These are phyloP conservation scores for Cunninghamia lanceolata DNA, from an alignment of 75 land plant genomes.

Conservation along the genomic window DNA sequence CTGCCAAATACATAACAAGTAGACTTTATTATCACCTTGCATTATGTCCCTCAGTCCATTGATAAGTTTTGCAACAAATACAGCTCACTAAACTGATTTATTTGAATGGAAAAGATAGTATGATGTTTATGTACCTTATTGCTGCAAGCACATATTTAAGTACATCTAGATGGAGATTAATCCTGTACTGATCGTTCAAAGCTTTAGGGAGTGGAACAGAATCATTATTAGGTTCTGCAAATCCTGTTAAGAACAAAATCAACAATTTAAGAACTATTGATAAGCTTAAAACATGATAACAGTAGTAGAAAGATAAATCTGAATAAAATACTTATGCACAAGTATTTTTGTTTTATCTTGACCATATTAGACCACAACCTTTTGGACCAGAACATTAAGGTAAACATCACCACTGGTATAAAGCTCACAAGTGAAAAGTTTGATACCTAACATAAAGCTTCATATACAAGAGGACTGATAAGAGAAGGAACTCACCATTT, in stretches of 20 bases:
- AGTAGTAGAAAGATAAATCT: too few species aligned
- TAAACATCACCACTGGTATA: neutral
- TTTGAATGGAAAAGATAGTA: neutral
- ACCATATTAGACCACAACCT: too few species aligned
- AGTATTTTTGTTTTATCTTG: too few species aligned
- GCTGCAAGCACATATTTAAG: neutral
- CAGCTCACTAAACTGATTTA: neutral
- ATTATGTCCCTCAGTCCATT: neutral
- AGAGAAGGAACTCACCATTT: constrained; percentile 17
- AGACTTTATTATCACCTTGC: neutral
- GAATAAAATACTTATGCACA: too few species aligned
- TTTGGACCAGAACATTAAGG: neutral
- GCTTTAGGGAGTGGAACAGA: neutral
- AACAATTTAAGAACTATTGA: too few species aligned
- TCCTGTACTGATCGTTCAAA: neutral
- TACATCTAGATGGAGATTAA: neutral
- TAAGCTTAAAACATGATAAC: too few species aligned
- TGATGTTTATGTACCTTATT: neutral
- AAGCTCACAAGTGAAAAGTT: neutral
- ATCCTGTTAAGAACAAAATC: neutral
- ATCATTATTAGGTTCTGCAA: neutral
- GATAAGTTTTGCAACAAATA: neutral
- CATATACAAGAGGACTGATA: neutral
- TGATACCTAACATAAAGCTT: neutral
- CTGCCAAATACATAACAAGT: constrained; percentile 1